Conservation (phyloP, 345 rosid species). For the Psidium friedrichsthalianum region DNA sequence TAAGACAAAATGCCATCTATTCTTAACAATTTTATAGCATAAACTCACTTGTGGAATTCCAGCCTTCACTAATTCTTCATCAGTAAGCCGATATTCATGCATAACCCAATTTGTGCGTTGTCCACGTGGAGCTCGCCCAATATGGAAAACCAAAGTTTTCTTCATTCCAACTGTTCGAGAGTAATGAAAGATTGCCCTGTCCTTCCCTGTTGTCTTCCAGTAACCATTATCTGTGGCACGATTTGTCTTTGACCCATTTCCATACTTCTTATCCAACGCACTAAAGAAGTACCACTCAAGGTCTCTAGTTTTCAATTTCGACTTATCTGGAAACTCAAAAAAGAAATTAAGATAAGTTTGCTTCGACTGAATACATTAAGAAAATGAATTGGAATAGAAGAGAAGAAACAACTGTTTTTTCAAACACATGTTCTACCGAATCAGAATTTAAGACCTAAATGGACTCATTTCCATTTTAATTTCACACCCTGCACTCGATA, state of each 20-base stretch:
- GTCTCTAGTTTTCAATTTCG: conserved; percentile 80
- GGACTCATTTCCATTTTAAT: neutral
- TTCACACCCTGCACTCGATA: neutral
- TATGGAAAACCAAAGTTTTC: conserved; percentile 91
- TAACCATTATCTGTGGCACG: conserved; percentile 91
- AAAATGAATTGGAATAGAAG: neutral
- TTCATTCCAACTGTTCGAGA: conserved; percentile 72
- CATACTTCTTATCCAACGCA: conserved; percentile 68
- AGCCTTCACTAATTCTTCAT: conserved; percentile 41
- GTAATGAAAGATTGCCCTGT: conserved; percentile 39
- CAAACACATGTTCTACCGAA: neutral
- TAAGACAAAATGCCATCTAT: neutral
- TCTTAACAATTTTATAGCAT: neutral
- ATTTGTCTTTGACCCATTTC: conserved; percentile 79
- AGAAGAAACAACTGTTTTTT: neutral
- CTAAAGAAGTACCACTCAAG: conserved; percentile 95
- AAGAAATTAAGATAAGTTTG: neutral
- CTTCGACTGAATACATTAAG: neutral
- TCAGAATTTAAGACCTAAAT: neutral
- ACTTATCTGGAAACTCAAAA: conserved; percentile 30
- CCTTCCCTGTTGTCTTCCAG: conserved; percentile 98
- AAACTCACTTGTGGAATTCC: conserved; percentile 59
- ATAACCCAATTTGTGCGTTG: conserved; percentile 90
- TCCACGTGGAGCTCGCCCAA: conserved; percentile 83
- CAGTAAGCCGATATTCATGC: conserved; percentile 84